Conservation (phyloP, 495 filamentous ascomycete species). For the Trypethelium eluteriae region DNA sequence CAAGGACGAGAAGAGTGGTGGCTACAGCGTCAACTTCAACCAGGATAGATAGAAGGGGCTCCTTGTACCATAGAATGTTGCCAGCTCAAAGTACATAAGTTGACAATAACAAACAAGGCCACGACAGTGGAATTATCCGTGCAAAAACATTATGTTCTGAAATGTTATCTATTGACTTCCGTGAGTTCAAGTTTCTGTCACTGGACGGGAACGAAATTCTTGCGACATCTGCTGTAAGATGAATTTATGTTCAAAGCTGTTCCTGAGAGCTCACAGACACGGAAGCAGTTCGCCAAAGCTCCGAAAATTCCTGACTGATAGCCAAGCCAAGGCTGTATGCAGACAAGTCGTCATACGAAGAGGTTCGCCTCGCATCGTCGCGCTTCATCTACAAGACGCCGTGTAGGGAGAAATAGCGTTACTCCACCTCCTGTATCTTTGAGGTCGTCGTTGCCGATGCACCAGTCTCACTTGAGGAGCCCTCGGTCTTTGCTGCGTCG, state of each 20-base stretch:
- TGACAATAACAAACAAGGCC: too few species aligned
- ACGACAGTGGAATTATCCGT: too few species aligned
- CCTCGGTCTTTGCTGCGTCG: conserved; percentile 20
- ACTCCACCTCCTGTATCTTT: conserved; percentile 55
- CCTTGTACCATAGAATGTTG: background rate
- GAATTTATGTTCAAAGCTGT: background rate
- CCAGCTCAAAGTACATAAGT: background rate
- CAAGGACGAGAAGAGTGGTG: conserved; percentile 80
- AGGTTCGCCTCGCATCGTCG: background rate
- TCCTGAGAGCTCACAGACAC: background rate
- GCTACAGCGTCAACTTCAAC: conserved; percentile 85
- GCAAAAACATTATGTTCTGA: background rate
- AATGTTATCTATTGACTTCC: background rate
- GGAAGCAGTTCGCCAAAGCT: background rate
- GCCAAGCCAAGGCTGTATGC: background rate
- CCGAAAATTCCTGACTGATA: background rate
- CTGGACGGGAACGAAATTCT: too few species aligned
- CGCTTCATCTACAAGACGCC: background rate
- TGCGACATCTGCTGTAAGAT: too few species aligned
- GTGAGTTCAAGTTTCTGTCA: too few species aligned
- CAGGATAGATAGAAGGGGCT: conserved; percentile 23
- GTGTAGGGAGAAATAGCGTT: conserved; percentile 18
- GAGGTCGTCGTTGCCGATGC: conserved; percentile 19
- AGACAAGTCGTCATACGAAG: background rate
- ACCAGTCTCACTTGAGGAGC: conserved; percentile 17